Conservation (phyloP, 257 asterid species). For the Rubia yunnanensis region DNA sequence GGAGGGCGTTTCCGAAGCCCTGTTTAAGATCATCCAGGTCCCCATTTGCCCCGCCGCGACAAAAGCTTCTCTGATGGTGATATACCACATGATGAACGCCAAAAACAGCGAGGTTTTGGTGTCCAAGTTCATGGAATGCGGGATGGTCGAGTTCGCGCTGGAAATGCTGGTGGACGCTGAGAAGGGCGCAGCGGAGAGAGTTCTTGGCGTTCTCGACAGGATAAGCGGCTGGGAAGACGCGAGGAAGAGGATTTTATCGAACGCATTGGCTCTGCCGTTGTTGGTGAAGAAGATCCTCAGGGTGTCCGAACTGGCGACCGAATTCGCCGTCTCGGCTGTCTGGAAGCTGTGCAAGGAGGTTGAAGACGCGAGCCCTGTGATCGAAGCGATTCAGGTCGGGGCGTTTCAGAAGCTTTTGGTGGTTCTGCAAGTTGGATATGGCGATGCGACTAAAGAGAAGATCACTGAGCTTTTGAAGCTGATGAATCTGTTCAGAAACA, state of each 20-base stretch:
- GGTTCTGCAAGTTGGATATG: constrained; percentile 67
- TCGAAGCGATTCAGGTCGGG: constrained; percentile 64
- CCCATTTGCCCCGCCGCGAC: constrained; percentile 63
- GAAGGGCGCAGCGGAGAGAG: constrained; percentile 42
- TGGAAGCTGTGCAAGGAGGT: constrained; percentile 51
- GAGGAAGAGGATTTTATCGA: constrained; percentile 25
- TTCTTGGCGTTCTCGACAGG: constrained; percentile 42
- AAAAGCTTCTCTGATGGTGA: constrained; percentile 42
- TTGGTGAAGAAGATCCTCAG: constrained; percentile 67
- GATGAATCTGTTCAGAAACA: constrained; percentile 53
- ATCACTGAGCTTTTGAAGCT: constrained; percentile 58
- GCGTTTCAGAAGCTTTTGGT: constrained; percentile 74
- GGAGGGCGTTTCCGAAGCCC: constrained; percentile 35
- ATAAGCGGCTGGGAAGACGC: constrained; percentile 41
- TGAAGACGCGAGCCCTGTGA: constrained; percentile 21
- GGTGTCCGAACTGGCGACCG: constrained; percentile 54
- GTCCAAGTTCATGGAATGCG: constrained; percentile 31
- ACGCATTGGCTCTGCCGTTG: constrained; percentile 51
- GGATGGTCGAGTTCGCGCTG: constrained; percentile 43
- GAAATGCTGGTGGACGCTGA: constrained; percentile 66
- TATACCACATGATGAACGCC: constrained; percentile 30
- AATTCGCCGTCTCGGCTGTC: constrained; percentile 37
- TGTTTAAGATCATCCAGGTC: constrained; percentile 35
- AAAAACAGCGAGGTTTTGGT: constrained; percentile 5
- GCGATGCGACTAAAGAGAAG: constrained; percentile 43